These are phyloP conservation scores for Sugiyamaella mastotermitis DNA, from an alignment of 805 yeast species.

Conservation along the genomic window DNA sequence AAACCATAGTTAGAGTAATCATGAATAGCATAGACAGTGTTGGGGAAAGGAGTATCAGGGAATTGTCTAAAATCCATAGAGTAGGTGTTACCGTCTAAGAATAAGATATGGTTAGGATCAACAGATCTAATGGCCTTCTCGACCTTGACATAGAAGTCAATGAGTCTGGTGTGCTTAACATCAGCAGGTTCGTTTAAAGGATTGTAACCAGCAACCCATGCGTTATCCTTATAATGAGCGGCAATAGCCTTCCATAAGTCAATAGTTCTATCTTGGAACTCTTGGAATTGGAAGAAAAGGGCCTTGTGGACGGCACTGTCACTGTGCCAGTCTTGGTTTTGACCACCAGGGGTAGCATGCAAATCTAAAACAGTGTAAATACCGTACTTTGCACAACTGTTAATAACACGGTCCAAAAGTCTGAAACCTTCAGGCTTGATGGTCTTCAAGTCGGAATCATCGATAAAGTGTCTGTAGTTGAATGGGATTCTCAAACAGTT, in stretches of 20 bases:
- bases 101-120: slow-evolving; percentile 45
- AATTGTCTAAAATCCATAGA: slow-evolving; percentile 46
- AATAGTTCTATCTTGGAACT: slow-evolving; percentile 42
- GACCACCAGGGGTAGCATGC: slow-evolving; percentile 49
- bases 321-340: slow-evolving; percentile 49
- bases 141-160: slow-evolving; percentile 34
- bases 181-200: slow-evolving; percentile 49
- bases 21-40: slow-evolving; percentile 45
- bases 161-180: slow-evolving; percentile 37
- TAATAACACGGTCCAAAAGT: slow-evolving; percentile 37
- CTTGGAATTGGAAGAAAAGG: slow-evolving; percentile 43
- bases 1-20: slow-evolving; percentile 43
- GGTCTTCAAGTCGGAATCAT: slow-evolving; percentile 39
- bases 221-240: slow-evolving; percentile 39
- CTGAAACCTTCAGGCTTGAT: slow-evolving; percentile 42
- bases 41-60: slow-evolving; percentile 35
- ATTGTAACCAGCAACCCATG: slow-evolving; percentile 52
- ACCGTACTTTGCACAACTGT: slow-evolving; percentile 40
- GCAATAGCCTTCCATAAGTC: slow-evolving; percentile 44
- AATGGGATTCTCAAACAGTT: slow-evolving; percentile 47
- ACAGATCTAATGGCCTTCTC: slow-evolving; percentile 38
- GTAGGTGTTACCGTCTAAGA: slow-evolving; percentile 46
- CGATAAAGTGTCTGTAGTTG: slow-evolving; percentile 45
- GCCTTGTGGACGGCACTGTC: slow-evolving; percentile 44
- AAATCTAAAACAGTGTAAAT: slow-evolving; percentile 45